These are phyloP conservation scores for Endocalyx cinctus DNA, from an alignment of 2,329 filamentous ascomycete genomes.

Conservation along the genomic window DNA sequence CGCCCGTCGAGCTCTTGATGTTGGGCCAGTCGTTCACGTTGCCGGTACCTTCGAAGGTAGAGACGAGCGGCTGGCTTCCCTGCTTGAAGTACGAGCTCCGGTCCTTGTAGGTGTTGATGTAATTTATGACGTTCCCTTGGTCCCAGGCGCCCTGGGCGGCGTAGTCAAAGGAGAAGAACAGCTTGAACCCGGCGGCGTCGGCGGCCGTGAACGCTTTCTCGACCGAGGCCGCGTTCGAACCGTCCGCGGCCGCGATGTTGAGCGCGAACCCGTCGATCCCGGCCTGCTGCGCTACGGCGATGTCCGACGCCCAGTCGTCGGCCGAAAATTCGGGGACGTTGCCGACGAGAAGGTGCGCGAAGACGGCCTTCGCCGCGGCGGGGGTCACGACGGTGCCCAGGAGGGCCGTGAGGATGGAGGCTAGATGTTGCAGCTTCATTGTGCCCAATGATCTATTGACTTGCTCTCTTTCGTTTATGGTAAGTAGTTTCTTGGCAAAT, in stretches of 20 bases:
- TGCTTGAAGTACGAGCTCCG: conserved; percentile 36
- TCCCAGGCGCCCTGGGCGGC: conserved; percentile 20
- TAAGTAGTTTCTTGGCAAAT: too few species aligned
- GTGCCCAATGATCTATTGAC: too few species aligned
- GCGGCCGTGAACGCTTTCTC: conserved; percentile 29
- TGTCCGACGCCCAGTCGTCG: conserved; percentile 22
- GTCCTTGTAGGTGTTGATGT: conserved; percentile 33
- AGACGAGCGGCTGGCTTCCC: conserved; percentile 38
- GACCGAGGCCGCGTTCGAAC: conserved; percentile 20
- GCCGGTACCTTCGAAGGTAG: conserved; percentile 45
- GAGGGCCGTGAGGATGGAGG: neutral
- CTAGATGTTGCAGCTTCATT: too few species aligned
- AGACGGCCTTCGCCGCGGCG: conserved; percentile 13
- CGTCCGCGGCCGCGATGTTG: conserved; percentile 19
- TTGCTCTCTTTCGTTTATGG: too few species aligned
- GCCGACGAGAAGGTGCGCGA: conserved; percentile 26
- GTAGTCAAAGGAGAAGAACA: conserved; percentile 34
- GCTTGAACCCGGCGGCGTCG: conserved; percentile 20
- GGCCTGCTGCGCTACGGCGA: conserved; percentile 18
- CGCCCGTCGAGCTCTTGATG: conserved; percentile 32
- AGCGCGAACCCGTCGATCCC: conserved; percentile 26
- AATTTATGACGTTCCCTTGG: conserved; percentile 18
- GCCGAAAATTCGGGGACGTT: conserved; percentile 19
- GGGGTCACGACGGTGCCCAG: neutral
- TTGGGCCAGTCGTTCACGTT: conserved; percentile 37